phyloP scores from a whole-genome alignment of 2,329 filamentous ascomycete genomes.

The Fusarium protoensiforme region DNA sequence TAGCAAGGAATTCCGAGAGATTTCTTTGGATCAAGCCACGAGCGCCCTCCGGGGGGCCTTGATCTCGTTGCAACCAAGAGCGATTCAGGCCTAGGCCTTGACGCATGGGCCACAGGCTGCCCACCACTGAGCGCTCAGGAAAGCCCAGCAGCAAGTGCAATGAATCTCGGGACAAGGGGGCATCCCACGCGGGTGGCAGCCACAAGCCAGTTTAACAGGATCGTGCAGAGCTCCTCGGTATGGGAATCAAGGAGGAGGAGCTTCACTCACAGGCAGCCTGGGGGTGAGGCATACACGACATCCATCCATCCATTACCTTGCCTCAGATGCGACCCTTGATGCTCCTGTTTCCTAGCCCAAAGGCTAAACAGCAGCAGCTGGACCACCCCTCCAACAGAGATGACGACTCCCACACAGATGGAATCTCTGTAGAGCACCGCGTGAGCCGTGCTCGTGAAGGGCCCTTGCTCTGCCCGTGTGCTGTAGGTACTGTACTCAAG shows the following conservation, averaged over 20 bases:
- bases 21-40: slow-evolving; percentile 3
- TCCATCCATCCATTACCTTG: not conserved
- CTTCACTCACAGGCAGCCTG: no score
- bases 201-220: not conserved
- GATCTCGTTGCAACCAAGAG: slow-evolving; percentile 9
- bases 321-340: not conserved
- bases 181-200: slow-evolving; percentile 17
- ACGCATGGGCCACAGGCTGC: slow-evolving; percentile 14
- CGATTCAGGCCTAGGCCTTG: slow-evolving; percentile 8
- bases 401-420: not conserved
- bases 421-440: not conserved
- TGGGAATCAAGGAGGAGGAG: not conserved
- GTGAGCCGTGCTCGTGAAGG: slow-evolving; percentile 26
- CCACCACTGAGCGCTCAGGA: slow-evolving; percentile 16
- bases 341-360: not conserved
- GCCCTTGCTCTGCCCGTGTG: not conserved
- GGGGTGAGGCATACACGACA: not conserved
- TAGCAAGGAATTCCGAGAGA: not conserved
- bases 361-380: not conserved
- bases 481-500: not conserved
- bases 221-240: not conserved
- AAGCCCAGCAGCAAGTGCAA: not conserved
- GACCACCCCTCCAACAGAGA: not conserved
- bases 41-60: slow-evolving; percentile 5
- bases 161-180: slow-evolving; percentile 18